A percentile compares a stretch with the other conserved stretches of the same genome.
Conservation (phyloP, 306 rosid species). For the Gastrolobium villosum region DNA sequence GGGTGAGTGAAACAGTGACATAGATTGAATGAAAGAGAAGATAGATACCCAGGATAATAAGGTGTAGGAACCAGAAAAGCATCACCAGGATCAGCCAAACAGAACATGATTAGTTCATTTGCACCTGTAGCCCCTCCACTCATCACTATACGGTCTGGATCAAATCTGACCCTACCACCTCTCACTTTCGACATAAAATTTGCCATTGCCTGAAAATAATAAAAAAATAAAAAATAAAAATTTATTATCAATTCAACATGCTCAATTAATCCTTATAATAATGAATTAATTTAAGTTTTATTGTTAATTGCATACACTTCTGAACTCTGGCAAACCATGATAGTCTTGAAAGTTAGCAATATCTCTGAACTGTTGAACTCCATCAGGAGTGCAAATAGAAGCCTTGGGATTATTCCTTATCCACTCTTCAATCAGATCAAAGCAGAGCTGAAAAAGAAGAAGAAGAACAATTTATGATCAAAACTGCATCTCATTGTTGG, state of each 20-base stretch:
- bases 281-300: too few relatives aligned
- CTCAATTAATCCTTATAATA: background rate
- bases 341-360: slow-evolving; percentile 89
- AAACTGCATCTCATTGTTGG: background rate
- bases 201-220: slow-evolving; percentile 83
- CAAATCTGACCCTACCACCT: slow-evolving; percentile 80
- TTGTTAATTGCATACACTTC: slow-evolving; percentile 55
- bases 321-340: slow-evolving; percentile 80
- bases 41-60: slow-evolving; percentile 85
- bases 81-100: slow-evolving; percentile 89
- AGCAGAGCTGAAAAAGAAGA: slow-evolving; percentile 63
- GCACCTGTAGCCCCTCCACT: slow-evolving; percentile 98
- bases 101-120: slow-evolving; percentile 81
- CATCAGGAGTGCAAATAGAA: slow-evolving; percentile 84
- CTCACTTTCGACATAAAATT: slow-evolving; percentile 85
- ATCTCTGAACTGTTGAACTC: slow-evolving; percentile 64
- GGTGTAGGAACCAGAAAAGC: slow-evolving; percentile 94
- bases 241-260: background rate
- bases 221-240: background rate
- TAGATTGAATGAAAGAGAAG: slow-evolving; percentile 53
- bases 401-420: slow-evolving; percentile 73
- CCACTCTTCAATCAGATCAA: slow-evolving; percentile 79
- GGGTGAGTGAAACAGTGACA: slow-evolving; percentile 29
- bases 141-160: slow-evolving; percentile 81
- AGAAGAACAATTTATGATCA: background rate